Evolutionary conservation across 805 yeast genomes (phyloP).

Genomic region (Schwanniomyces pseudopolymorphus): DNA sequence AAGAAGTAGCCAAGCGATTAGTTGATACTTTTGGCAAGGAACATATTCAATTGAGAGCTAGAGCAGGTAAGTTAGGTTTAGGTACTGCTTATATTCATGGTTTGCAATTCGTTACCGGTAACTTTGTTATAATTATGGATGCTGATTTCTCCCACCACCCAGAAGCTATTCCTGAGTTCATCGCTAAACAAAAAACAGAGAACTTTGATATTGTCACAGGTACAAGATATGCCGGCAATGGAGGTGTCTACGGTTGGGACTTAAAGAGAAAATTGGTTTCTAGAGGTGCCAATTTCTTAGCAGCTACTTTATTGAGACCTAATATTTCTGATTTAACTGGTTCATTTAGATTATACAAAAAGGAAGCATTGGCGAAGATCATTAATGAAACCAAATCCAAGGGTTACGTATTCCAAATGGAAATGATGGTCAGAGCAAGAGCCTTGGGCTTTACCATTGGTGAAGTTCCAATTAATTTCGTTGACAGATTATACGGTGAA

Average conservation of each 20-base stretch:
- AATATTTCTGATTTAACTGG: slow-evolving; percentile 75
- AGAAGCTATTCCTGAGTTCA: slow-evolving; percentile 73
- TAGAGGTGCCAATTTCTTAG: slow-evolving; percentile 78
- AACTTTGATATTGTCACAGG: slow-evolving; percentile 55
- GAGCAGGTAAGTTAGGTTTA: slow-evolving; percentile 75
- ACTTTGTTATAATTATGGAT: slow-evolving; percentile 78
- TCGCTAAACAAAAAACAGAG: slow-evolving; percentile 55
- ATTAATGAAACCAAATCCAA: slow-evolving; percentile 68
- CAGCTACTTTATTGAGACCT: slow-evolving; percentile 69
- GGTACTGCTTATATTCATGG: slow-evolving; percentile 85
- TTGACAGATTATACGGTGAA: slow-evolving; percentile 78
- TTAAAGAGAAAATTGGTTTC: slow-evolving; percentile 74
- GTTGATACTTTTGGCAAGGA: slow-evolving; percentile 57
- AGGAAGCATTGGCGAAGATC: slow-evolving; percentile 62
- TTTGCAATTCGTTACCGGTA: slow-evolving; percentile 65
- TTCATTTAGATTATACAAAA: slow-evolving; percentile 72
- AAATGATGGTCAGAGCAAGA: slow-evolving; percentile 82
- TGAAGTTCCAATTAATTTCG: slow-evolving; percentile 77
- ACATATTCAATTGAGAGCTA: slow-evolving; percentile 63
- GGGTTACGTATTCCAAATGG: slow-evolving; percentile 87
- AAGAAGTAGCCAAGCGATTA: slow-evolving; percentile 63
- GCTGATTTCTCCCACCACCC: slow-evolving; percentile 86
- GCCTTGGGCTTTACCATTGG: slow-evolving; percentile 71
- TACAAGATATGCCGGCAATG: slow-evolving; percentile 76
- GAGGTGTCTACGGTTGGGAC: slow-evolving; percentile 86